Evolutionary conservation across 2,329 filamentous ascomycete species (phyloP).

Genomic region (Penicillium fuscoglaucum): DNA sequence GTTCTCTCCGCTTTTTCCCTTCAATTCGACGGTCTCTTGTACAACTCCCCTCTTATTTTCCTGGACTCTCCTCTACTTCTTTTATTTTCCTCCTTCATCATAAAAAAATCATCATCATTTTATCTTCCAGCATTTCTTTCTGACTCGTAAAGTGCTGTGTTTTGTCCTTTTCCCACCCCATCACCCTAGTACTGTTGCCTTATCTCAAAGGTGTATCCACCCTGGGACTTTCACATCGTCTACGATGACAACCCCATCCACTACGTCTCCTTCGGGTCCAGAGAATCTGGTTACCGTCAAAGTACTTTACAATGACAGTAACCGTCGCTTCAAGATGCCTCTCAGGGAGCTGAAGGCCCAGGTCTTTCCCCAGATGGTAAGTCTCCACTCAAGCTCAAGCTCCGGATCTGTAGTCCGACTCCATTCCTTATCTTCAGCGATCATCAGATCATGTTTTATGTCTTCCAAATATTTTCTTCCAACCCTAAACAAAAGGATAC

Average conservation of each 20-base stretch:
- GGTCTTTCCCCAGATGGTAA: conserved; percentile 79
- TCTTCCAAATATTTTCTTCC: background rate
- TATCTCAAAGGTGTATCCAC: conserved; percentile 17
- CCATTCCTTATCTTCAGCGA: conserved; percentile 20
- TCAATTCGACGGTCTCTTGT: conserved; percentile 17
- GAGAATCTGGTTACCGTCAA: conserved; percentile 84
- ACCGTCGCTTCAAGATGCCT: conserved; percentile 84
- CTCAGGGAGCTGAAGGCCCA: conserved; percentile 76
- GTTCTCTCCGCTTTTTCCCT: conserved; percentile 16
- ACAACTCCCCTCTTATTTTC: conserved; percentile 18
- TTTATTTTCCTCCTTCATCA: conserved; percentile 20
- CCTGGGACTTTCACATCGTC: conserved; percentile 4
- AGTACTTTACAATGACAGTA: conserved; percentile 71
- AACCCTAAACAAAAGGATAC: background rate
- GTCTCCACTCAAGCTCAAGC: conserved; percentile 45
- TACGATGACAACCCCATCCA: conserved; percentile 41
- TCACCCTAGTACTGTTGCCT: conserved; percentile 9
- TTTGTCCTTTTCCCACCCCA: conserved; percentile 1
- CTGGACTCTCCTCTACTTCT: conserved; percentile 9
- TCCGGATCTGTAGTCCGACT: conserved; percentile 26
- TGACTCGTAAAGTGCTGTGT: conserved; percentile 12
- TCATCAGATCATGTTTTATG: conserved; percentile 8
- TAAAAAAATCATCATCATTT: conserved; percentile 12
- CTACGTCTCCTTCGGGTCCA: conserved; percentile 50
- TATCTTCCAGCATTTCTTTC: conserved; percentile 11